Percentiles rank a stretch among this genome's conserved stretches.
Conservation (phyloP, 2,329 filamentous ascomycete genomes). For the Fusarium hainanense region DNA sequence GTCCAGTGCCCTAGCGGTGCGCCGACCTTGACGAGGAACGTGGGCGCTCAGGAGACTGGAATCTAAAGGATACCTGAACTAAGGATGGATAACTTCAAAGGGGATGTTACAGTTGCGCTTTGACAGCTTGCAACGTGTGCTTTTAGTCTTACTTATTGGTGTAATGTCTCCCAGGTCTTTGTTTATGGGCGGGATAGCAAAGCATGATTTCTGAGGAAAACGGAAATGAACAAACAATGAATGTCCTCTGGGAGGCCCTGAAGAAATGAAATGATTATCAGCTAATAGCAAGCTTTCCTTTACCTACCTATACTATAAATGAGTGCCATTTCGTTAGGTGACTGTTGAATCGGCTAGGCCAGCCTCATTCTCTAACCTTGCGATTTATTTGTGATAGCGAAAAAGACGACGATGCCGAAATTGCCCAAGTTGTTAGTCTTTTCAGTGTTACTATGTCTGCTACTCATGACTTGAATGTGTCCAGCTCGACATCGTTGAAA, state of each 20-base stretch:
- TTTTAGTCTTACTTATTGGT: conserved; percentile 19
- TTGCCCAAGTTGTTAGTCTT: not conserved
- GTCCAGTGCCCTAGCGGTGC: conserved; percentile 35
- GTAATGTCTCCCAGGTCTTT: conserved; percentile 19
- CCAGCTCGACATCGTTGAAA: not conserved
- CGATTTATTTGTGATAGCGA: not conserved
- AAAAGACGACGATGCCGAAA: not conserved
- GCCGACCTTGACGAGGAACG: conserved; percentile 32
- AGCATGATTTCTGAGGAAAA: not conserved
- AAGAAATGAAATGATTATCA: not conserved
- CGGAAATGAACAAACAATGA: conserved; percentile 1
- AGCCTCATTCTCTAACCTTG: not conserved
- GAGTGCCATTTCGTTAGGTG: not conserved
- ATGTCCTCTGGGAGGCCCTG: not conserved
- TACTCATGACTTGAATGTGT: not conserved
- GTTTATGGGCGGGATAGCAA: conserved; percentile 6
- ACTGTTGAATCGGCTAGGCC: not conserved
- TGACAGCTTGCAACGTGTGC: conserved; percentile 8
- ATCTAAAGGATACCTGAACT: not conserved
- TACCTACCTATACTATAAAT: not conserved
- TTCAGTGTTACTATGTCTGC: not conserved
- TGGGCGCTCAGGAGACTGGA: conserved; percentile 13
- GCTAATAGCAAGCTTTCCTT: not conserved
- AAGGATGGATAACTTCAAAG: not conserved
- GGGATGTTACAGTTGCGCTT: not conserved